A percentile compares a stretch with the other conserved stretches of the same genome.
Evolutionary conservation across 2,329 filamentous ascomycete genomes (phyloP).

Genomic region (Aspergillus spinulosporus): DNA sequence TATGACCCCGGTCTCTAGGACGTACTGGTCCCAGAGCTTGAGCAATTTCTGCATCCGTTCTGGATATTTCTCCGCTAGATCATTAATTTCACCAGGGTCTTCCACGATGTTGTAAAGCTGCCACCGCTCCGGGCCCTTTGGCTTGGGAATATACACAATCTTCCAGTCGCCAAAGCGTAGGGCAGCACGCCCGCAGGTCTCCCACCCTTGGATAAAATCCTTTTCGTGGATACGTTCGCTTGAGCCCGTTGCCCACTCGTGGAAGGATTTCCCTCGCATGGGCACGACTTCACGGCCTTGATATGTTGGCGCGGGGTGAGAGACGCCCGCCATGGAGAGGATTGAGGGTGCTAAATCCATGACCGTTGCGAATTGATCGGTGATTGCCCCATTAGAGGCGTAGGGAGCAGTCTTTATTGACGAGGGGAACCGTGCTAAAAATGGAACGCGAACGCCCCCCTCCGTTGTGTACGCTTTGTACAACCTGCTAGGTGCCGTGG

Average conservation of each 20-base stretch:
- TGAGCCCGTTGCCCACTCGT: constrained; percentile 21
- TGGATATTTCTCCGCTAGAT: constrained; percentile 44
- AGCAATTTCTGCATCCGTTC: constrained; percentile 52
- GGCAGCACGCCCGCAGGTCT: constrained; percentile 56
- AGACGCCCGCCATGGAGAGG: constrained; percentile 42
- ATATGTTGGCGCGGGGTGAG: constrained; percentile 57
- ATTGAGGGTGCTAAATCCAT: constrained; percentile 55
- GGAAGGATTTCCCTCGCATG: constrained; percentile 36
- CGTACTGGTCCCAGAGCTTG: constrained; percentile 59
- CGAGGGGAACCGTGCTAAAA: constrained; percentile 49
- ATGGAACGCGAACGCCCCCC: constrained; percentile 56
- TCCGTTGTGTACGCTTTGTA: constrained; percentile 54
- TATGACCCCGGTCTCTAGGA: constrained; percentile 61
- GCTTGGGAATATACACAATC: constrained; percentile 58
- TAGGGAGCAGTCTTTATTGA: constrained; percentile 24
- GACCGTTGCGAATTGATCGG: constrained; percentile 54
- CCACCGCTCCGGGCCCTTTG: constrained; percentile 58
- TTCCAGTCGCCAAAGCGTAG: constrained; percentile 60
- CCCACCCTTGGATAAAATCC: constrained; percentile 59
- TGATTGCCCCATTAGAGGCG: constrained; percentile 41
- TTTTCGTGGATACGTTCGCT: constrained; percentile 49
- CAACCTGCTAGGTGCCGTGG: constrained; percentile 52
- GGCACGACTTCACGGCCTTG: constrained; percentile 52
- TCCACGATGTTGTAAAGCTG: constrained; percentile 56
- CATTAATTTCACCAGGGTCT: constrained; percentile 55